Base-by-base conservation (phyloP, 2,329 filamentous ascomycete genomes). In the Periconia sp. region DNA sequence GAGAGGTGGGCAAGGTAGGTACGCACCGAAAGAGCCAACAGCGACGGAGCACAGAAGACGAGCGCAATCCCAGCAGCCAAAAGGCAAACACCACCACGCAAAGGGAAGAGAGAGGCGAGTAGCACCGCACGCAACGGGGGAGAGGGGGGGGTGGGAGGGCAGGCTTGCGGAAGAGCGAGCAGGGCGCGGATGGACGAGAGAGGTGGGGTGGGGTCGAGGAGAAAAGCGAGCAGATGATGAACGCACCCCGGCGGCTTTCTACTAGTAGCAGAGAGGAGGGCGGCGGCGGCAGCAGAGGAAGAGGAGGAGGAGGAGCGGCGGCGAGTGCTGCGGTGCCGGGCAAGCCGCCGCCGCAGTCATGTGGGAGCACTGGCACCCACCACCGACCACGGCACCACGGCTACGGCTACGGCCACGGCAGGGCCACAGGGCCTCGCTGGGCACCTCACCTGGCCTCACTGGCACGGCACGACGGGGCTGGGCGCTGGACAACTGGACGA, bases 331-430 rank as follows among this genome's bases (percentile, higher is more conserved):
- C 2, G 13, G 33, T 10, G 12, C 33, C 15, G 18, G 19, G 6
- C 7, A 17, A 2, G 21, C 12, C 6, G 19, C 33, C 13, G n/a
- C n/a, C n/a, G n/a, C n/a, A 36, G 54, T 55, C 50, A 50, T 48
- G 51, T 59, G 55, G 53, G n/a, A n/a, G n/a, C n/a, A n/a, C n/a
- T n/a, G n/a, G n/a, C n/a, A n/a, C n/a, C n/a, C n/a, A n/a, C n/a
- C n/a, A n/a, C n/a, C n/a, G n/a, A n/a, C n/a, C n/a, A n/a, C n/a
- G n/a, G n/a, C n/a, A n/a, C n/a, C n/a, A n/a, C n/a, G n/a, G n/a
- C n/a, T n/a, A n/a, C n/a, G n/a, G n/a, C n/a, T n/a, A n/a, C n/a
- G n/a, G n/a, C n/a, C n/a, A n/a, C n/a, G n/a, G n/a, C n/a, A n/a
- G n/a, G n/a, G n/a, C n/a, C n/a, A n/a, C n/a, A n/a, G n/a, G n/a